Conservation (phyloP, 2,329 filamentous ascomycete genomes). For the Microsporum ferrugineum region DNA sequence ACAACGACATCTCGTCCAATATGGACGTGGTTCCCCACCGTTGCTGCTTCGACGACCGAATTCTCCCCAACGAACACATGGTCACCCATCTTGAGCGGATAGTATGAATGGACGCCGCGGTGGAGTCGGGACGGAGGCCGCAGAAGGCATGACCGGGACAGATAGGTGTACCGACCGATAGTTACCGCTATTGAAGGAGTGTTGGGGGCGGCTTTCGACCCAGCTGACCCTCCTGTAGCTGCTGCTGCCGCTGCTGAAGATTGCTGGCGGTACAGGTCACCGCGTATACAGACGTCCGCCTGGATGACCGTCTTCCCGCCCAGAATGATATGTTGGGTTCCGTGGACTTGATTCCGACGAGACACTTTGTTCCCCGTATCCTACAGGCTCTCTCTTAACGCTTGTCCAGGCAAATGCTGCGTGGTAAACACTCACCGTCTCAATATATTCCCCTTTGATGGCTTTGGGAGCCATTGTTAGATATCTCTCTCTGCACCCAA, state of each 20-base stretch:
- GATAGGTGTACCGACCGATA: constrained; percentile 84
- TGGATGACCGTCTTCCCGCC: constrained; percentile 94
- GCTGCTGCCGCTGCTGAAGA: constrained; percentile 28
- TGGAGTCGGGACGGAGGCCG: constrained; percentile 74
- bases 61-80: constrained; percentile 78
- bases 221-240: constrained; percentile 17
- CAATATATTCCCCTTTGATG: constrained; percentile 86
- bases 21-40: constrained; percentile 73
- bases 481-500: background rate
- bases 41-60: constrained; percentile 69
- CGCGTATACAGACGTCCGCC: constrained; percentile 85
- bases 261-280: constrained; percentile 60
- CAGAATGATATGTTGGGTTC: constrained; percentile 95
- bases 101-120: constrained; percentile 53
- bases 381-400: constrained; percentile 36
- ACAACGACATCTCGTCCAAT: constrained; percentile 68
- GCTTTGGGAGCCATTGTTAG: constrained; percentile 60
- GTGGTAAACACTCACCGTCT: constrained; percentile 56
- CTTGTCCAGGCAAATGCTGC: background rate
- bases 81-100: constrained; percentile 84
- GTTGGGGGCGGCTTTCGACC: constrained; percentile 19
- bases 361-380: constrained; percentile 98
- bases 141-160: constrained; percentile 65
- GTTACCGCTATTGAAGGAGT: constrained; percentile 50
- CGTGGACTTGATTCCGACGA: constrained; percentile 78